Base-by-base conservation (phyloP, 2,329 filamentous ascomycete genomes). In the Arthrobotrys iridis region DNA sequence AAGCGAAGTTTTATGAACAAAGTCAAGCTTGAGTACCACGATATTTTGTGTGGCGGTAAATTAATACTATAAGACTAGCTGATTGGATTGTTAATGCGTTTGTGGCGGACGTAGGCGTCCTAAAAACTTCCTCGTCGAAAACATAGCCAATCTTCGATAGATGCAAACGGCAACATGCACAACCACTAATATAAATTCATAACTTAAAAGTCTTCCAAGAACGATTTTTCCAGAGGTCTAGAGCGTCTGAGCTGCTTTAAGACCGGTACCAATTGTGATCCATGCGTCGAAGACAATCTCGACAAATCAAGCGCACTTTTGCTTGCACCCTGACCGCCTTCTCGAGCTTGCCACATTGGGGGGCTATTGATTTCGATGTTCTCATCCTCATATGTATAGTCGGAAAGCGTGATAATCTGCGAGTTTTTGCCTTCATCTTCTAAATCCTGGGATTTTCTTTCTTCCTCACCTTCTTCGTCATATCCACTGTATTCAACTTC, bases 291-390 rank as follows among this genome's bases (percentile, higher is more conserved):
- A 13, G 40, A 24, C 15, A 50, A 22, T 20, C 28, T 20, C 10
- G 63, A 67, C 2, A 37, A 18, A 8, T 58, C 63, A 20, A 67
- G 26, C 3, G 15, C 26, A 13, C 50, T 30, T 41, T 59, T 58
- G 1, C 50, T 67, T 4, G 50, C 50, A 6, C 50, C 40, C 8
- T 46, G 35, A 0, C 62, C 46, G 4, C 63, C 50, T 20, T 58
- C 50, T n/a, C 50, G 50, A 6, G 50, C 15, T n/a, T 8, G 10
- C 15, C 37, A 20, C 1, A 66, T 18, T 18, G 63, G 48, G 11
- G 50, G 63, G 13, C 5, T 35, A 4, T 24, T 37, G 3, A n/a
- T 18, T n/a, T 37, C 13, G 11, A 58, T n/a, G 20, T 30, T 35
- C 2, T 46, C 26, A 10, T 40, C 11, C 1, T 46, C 28, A n/a